Base-by-base conservation (phyloP, 2,329 filamentous ascomycete genomes). In the Furcasterigmium furcatum region DNA sequence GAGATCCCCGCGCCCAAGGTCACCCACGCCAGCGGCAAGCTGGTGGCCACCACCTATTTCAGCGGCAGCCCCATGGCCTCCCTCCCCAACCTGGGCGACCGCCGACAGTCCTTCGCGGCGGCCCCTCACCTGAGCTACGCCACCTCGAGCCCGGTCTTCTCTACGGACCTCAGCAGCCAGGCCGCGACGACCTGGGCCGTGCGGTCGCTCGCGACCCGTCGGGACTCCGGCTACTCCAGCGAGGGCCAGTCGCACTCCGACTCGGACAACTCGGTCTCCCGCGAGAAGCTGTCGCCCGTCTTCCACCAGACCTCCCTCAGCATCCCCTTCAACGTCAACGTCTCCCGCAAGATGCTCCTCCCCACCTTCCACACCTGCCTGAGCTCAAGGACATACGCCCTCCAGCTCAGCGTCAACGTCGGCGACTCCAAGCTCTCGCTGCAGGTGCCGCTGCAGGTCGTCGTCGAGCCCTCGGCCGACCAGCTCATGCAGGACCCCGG, bases 341-440 rank as follows among this genome's bases (percentile, higher is more conserved):
- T 63, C 9, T 57, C 61, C 22, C 73, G 68, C 55, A 77, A 73
- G 58, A 65, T 71, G 9, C 77, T 80, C 52, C 50, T 81, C 19
- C 79, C 79, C 1, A 76, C 75, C 5, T 82, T 82, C 56, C 76
- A 81, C 63, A 76, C 73, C 9, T 82, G 79, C 64, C 72, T 82
- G 58, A 64, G 70, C 30, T 76, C 75, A 8, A 73, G 79, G 21
- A 70, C 72, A n/a, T 82, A 82, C 58, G 68, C 72, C 5, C 56
- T 82, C 24, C 70, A 72, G 52, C 53, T 76, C 35, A 61, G 64
- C 13, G 55, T 82, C 6, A 66, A 63, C 7, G 63, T 67, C 3
- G 71, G 67, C 14, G 63, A 71, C 8, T 61, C 65, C 45, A 71
- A 65, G 55, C 52, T 79, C 34, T 68, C 66, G 32, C 59, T 81